Conservation (phyloP, 2,329 filamentous ascomycete genomes). For the Fusarium newnesense region DNA sequence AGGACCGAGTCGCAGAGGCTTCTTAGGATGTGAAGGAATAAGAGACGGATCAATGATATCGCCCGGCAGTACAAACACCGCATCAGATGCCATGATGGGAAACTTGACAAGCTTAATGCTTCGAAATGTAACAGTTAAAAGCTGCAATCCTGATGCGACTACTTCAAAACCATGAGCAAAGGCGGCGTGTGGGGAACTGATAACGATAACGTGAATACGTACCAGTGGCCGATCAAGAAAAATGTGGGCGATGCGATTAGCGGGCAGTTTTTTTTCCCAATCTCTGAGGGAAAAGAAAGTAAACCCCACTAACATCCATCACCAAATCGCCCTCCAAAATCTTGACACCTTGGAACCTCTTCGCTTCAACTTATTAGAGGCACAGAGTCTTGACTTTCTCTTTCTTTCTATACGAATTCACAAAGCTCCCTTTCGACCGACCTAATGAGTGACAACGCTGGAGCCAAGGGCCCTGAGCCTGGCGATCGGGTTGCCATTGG, state of each 20-base stretch:
- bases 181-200: slow-evolving; percentile 25
- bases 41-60: slow-evolving; percentile 74
- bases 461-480: slow-evolving; percentile 60
- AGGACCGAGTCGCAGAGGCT: slow-evolving; percentile 82
- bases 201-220: slow-evolving; percentile 37
- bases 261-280: slow-evolving; percentile 43
- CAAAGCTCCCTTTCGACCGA: slow-evolving; percentile 17
- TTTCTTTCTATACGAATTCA: slow-evolving; percentile 5
- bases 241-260: slow-evolving; percentile 41
- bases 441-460: slow-evolving; percentile 60
- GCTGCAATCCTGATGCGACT: slow-evolving; percentile 27
- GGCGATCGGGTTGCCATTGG: slow-evolving; percentile 81
- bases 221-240: slow-evolving; percentile 24
- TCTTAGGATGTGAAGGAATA: slow-evolving; percentile 75
- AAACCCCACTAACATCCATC: slow-evolving; percentile 41
- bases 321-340: slow-evolving; percentile 37
- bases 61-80: slow-evolving; percentile 82
- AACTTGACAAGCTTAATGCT: background rate
- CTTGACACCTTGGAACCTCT: slow-evolving; percentile 30
- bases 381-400: slow-evolving; percentile 17
- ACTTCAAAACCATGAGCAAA: slow-evolving; percentile 27
- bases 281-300: slow-evolving; percentile 39
- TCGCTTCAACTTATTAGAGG: slow-evolving; percentile 15
- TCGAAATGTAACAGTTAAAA: background rate
- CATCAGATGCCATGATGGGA: slow-evolving; percentile 64